Conservation (phyloP, 1,284 basidiomycete species). For the Heterobasidion annosum region DNA sequence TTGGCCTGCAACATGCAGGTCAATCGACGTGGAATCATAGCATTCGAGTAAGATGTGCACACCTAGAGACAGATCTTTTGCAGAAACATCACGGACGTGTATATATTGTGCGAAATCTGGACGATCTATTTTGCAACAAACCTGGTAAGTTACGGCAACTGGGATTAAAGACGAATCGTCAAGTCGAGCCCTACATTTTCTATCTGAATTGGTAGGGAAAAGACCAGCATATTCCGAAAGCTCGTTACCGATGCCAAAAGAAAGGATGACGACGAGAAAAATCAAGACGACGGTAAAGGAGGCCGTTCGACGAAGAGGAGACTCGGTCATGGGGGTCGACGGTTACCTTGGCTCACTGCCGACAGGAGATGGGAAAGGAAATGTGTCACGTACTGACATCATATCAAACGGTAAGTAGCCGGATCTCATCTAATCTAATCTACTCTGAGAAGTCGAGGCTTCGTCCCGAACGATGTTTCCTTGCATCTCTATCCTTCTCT, state of each 20-base stretch:
- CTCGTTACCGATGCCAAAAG: conserved; percentile 16
- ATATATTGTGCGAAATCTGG: conserved; percentile 53
- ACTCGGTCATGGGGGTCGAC: not conserved
- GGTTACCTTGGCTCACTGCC: too few relatives aligned
- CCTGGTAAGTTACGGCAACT: not conserved
- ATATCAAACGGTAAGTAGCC: not conserved
- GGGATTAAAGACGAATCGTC: not conserved
- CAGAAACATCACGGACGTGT: conserved; percentile 29
- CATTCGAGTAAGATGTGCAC: conserved; percentile 6
- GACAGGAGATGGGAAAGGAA: too few relatives aligned
- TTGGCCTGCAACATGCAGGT: conserved; percentile 28
- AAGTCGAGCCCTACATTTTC: not conserved
- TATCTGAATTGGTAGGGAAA: not conserved
- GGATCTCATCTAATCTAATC: conserved; percentile 1
- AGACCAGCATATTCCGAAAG: conserved; percentile 8
- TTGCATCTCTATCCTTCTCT: conserved; percentile 15
- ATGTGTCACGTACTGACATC: not conserved
- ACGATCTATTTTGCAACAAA: conserved; percentile 18
- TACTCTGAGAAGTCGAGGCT: not conserved
- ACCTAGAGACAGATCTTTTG: conserved; percentile 47
- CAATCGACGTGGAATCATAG: not conserved
- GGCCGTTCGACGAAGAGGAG: conserved; percentile 1
- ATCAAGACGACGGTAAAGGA: conserved; percentile 23
- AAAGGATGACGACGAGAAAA: conserved; percentile 34
- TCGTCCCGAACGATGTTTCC: conserved; percentile 1